Evolutionary conservation across 257 asterid species (phyloP).

Genomic region (Petunia secreta): DNA sequence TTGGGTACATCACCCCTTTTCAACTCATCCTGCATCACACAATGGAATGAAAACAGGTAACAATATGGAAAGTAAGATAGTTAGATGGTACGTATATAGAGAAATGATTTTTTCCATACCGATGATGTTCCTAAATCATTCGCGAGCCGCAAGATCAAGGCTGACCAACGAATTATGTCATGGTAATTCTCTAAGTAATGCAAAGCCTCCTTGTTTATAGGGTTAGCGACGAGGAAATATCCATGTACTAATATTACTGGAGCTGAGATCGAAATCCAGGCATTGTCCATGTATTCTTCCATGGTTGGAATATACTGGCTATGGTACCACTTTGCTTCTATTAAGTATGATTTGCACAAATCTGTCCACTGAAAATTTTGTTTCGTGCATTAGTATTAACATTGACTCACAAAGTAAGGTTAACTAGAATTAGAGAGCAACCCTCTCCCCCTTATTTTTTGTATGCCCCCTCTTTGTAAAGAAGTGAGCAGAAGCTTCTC

Average conservation of each 20-base stretch:
- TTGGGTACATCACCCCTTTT: slow-evolving; percentile 42
- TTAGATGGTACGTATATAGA: background rate
- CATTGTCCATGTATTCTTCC: slow-evolving; percentile 48
- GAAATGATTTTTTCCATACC: slow-evolving; percentile 29
- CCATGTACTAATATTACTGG: slow-evolving; percentile 41
- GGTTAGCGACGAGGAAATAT: slow-evolving; percentile 42
- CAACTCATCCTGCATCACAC: slow-evolving; percentile 24
- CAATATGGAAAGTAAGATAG: background rate
- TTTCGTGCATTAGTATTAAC: too few species aligned
- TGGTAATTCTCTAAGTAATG: slow-evolving; percentile 35
- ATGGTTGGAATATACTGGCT: slow-evolving; percentile 37
- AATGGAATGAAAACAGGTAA: background rate
- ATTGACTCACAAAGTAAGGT: background rate
- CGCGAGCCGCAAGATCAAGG: slow-evolving; percentile 43
- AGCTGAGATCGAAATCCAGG: slow-evolving; percentile 47
- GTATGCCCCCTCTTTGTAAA: too few species aligned
- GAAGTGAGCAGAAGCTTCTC: too few species aligned
- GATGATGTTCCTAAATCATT: slow-evolving; percentile 61
- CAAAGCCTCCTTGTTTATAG: slow-evolving; percentile 37
- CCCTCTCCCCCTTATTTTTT: too few species aligned
- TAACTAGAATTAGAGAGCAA: too few species aligned
- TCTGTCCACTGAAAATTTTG: slow-evolving; percentile 41
- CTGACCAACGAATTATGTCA: slow-evolving; percentile 39
- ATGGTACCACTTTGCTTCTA: slow-evolving; percentile 50
- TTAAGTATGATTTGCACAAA: slow-evolving; percentile 31